Base-by-base conservation (phyloP, 1,139 yeast species). In the Hansenula lynferdii region DNA sequence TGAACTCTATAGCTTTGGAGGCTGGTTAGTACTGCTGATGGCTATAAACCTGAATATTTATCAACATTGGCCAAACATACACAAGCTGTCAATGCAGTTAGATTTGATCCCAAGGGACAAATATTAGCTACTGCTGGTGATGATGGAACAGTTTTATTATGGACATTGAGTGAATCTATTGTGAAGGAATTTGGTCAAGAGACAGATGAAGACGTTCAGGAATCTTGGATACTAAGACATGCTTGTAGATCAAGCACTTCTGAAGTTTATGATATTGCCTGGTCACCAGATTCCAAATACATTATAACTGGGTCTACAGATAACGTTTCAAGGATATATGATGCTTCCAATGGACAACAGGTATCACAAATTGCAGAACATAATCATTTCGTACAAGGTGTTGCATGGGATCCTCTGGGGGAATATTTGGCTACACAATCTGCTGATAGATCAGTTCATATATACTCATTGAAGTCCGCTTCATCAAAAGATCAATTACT, bases 281-380 rank as follows among this genome's bases (percentile, higher is more conserved):
- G 98, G 98, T 83, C 95, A 2, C 96, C 97, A 0, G 83, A 83
- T 52, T 79, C 84, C 1, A 69, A 67, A 41, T 81, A 72, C 54
- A 67, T 92, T 19, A 79, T 85, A n/a, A 78, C 94, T 3, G 98
- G 96, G 1, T 81, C 95, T 10, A 87, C 92, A 87, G 97, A 92
- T 60, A 87, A 89, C 51, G 70, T 77, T 10, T 75, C 90, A 6
- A 68, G 96, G 33, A 70, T 92, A 0, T 86, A 81, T 54, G 71
- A 72, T 45, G 75, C 75, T 3, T 51, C 61, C 1, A 66, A 72
- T 1, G 94, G 92, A 0, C 68, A 70, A 33, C 72, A 83, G 50
- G 69, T 86, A 1, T 64, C 72, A 12, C 80, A 81, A 41, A 64
- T 84, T 35, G 74, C 78, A 3, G 87, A 85, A 47, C 97, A 92